phyloP scores from a whole-genome alignment of 176 grass and related monocot species.

The Oryza glaberrima region DNA sequence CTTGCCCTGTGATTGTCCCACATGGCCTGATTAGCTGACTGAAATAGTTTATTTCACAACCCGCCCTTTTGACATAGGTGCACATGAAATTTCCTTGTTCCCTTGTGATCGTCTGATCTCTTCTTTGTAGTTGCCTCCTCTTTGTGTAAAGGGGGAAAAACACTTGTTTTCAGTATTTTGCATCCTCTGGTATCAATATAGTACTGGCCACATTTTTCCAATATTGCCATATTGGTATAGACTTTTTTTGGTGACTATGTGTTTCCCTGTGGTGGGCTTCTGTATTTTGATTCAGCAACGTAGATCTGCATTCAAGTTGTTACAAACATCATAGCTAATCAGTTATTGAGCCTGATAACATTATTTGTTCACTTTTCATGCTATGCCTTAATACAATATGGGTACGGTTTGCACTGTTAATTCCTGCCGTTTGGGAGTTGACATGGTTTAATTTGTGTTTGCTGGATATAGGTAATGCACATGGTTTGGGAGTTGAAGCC shows the following conservation, averaged over 20 bases:
- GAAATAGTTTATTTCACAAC: background rate
- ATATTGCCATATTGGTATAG: background rate
- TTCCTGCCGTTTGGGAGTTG: background rate
- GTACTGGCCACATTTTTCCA: background rate
- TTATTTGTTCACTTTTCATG: background rate
- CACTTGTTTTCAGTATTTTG: background rate
- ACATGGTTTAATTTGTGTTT: background rate
- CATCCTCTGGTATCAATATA: background rate
- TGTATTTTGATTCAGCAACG: background rate
- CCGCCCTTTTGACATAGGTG: background rate
- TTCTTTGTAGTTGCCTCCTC: background rate
- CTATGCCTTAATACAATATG: background rate
- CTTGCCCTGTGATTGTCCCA: background rate
- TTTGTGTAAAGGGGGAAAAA: background rate
- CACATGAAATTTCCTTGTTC: background rate
- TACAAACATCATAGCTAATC: background rate
- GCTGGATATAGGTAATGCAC: slow-evolving; percentile 54
- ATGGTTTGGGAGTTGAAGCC: slow-evolving; percentile 66
- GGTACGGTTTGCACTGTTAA: background rate
- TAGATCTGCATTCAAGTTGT: background rate
- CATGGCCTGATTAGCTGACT: background rate
- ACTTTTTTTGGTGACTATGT: background rate
- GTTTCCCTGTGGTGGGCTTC: background rate
- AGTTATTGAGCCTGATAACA: background rate
- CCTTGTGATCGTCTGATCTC: background rate